Percentiles rank a stretch among this genome's conserved stretches.
phyloP scores from a whole-genome alignment of 2,329 filamentous ascomycete species.

The Cercospora nicotianae region DNA sequence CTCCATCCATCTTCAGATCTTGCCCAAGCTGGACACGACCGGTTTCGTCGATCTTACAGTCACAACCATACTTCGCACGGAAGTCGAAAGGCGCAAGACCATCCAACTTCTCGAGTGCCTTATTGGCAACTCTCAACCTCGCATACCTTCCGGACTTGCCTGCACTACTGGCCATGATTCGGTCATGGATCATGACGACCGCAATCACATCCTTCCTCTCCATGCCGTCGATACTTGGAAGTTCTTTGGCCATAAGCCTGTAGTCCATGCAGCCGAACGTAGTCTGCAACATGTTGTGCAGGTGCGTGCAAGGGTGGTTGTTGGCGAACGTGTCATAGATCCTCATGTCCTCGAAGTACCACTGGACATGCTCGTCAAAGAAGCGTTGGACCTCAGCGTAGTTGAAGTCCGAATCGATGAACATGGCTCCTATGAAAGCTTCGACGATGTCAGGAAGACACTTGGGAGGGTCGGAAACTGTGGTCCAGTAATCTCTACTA shows the following conservation, averaged over 20 bases:
- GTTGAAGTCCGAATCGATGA: constrained; percentile 83
- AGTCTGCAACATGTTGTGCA: constrained; percentile 63
- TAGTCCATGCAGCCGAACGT: constrained; percentile 66
- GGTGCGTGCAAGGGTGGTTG: constrained; percentile 73
- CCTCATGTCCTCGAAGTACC: constrained; percentile 81
- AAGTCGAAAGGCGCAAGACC: constrained; percentile 60
- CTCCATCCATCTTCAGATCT: constrained; percentile 12
- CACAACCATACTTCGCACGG: constrained; percentile 60
- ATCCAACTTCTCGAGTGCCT: constrained; percentile 54
- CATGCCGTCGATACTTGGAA: constrained; percentile 50
- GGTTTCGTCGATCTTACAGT: constrained; percentile 50
- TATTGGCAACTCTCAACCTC: constrained; percentile 65
- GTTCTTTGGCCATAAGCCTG: constrained; percentile 56
- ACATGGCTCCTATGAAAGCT: constrained; percentile 83
- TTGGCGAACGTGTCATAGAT: constrained; percentile 86
- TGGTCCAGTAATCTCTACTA: constrained; percentile 68
- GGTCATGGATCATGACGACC: constrained; percentile 73
- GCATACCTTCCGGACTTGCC: constrained; percentile 67
- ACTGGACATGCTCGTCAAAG: constrained; percentile 70
- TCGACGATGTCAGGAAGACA: constrained; percentile 84
- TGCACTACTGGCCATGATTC: constrained; percentile 64
- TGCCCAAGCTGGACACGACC: constrained; percentile 9
- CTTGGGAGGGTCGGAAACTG: constrained; percentile 66
- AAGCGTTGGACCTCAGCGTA: constrained; percentile 72
- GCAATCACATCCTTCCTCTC: constrained; percentile 57